Evolutionary conservation across 2,329 filamentous ascomycete species (phyloP).

Genomic region (Aspergillus novoparasiticus): DNA sequence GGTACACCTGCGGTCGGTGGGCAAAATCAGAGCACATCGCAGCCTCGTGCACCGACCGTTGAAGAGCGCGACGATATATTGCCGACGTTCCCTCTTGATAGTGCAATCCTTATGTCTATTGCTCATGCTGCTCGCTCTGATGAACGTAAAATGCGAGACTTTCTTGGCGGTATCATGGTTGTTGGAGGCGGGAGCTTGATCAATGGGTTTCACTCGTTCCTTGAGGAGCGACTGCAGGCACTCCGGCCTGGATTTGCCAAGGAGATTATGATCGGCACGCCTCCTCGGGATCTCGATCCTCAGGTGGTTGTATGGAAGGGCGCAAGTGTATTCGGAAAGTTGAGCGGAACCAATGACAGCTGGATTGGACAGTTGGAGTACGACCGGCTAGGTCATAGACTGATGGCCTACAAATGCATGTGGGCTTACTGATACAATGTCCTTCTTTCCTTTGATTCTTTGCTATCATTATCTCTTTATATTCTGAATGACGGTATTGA

Average conservation of each 20-base stretch:
- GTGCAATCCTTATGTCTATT: slow-evolving; percentile 87
- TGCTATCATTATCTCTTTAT: slow-evolving; percentile 12
- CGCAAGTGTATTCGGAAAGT: slow-evolving; percentile 90
- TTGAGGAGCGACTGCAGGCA: slow-evolving; percentile 79
- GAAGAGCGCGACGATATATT: slow-evolving; percentile 76
- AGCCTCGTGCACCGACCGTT: slow-evolving; percentile 48
- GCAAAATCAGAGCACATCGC: slow-evolving; percentile 32
- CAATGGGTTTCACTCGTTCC: slow-evolving; percentile 74
- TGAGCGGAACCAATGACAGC: slow-evolving; percentile 84
- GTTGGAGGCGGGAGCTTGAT: slow-evolving; percentile 83
- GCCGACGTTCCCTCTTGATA: slow-evolving; percentile 80
- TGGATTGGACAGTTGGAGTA: slow-evolving; percentile 91
- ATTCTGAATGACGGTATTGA: slow-evolving; percentile 14
- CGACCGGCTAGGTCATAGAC: slow-evolving; percentile 77
- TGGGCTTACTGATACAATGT: slow-evolving; percentile 55
- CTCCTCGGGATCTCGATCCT: slow-evolving; percentile 91
- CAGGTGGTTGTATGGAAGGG: slow-evolving; percentile 99
- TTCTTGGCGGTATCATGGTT: slow-evolving; percentile 87
- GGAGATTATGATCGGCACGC: slow-evolving; percentile 66
- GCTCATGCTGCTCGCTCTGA: slow-evolving; percentile 83
- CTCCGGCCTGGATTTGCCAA: slow-evolving; percentile 64
- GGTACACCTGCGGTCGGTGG: slow-evolving; percentile 44
- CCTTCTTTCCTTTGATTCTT: slow-evolving; percentile 11
- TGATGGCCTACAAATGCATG: slow-evolving; percentile 80
- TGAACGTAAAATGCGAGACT: slow-evolving; percentile 89